phyloP scores from a whole-genome alignment of 495 filamentous ascomycete genomes.

The Lasiosphaeria ovina region DNA sequence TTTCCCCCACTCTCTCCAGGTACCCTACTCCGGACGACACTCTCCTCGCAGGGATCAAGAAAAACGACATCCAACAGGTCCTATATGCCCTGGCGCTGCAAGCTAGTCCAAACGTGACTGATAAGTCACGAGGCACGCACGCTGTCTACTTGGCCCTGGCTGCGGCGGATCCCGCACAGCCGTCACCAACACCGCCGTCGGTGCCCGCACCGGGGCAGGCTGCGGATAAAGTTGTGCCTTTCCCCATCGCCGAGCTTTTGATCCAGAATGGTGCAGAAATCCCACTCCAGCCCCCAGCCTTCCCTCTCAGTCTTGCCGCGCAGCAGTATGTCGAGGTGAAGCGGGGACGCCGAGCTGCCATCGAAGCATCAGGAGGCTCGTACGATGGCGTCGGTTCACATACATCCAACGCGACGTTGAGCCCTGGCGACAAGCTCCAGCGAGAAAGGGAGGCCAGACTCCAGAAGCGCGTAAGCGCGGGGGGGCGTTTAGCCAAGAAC shows the following conservation, averaged over 20 bases:
- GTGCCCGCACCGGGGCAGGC: conserved; percentile 24
- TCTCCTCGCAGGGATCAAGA: conserved; percentile 89
- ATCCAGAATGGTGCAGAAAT: conserved; percentile 94
- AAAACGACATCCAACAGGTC: conserved; percentile 86
- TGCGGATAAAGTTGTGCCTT: conserved; percentile 49
- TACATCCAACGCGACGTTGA: conserved; percentile 19
- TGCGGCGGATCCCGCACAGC: conserved; percentile 86
- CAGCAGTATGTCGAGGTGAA: conserved; percentile 84
- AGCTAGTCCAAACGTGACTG: conserved; percentile 82
- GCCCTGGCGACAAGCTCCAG: conserved; percentile 40
- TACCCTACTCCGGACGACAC: conserved; percentile 83
- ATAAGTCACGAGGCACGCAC: conserved; percentile 85
- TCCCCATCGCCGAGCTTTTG: conserved; percentile 87
- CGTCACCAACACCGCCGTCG: conserved; percentile 44
- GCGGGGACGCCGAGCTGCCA: conserved; percentile 48
- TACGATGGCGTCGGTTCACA: conserved; percentile 28
- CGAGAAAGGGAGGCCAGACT: conserved; percentile 54
- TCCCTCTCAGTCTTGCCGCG: conserved; percentile 73
- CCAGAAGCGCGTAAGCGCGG: conserved; percentile 63
- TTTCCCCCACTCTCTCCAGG: conserved; percentile 71
- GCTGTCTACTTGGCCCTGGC: conserved; percentile 87
- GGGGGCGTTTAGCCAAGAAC: conserved; percentile 56
- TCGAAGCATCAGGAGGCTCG: conserved; percentile 35
- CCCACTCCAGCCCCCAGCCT: conserved; percentile 61
- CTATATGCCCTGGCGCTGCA: conserved; percentile 85